A percentile compares a stretch with the other conserved stretches of the same genome.
phyloP scores from a whole-genome alignment of 1,284 basidiomycete genomes.

The Ceratobasidium sp. region DNA sequence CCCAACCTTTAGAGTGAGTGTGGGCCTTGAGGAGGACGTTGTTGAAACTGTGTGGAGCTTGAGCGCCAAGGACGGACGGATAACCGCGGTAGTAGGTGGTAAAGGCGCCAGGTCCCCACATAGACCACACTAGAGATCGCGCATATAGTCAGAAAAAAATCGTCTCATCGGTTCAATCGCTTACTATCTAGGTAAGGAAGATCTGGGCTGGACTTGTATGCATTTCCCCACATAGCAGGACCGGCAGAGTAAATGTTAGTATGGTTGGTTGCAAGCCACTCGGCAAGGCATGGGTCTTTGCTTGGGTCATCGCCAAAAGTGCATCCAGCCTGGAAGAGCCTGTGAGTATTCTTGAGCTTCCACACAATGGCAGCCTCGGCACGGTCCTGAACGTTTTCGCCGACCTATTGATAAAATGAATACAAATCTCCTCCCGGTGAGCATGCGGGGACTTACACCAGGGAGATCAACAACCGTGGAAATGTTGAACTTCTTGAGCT shows the following conservation, averaged over 20 bases:
- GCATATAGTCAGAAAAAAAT: not conserved
- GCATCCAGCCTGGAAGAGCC: constrained; percentile 19
- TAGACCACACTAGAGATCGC: constrained; percentile 24
- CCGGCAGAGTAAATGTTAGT: no score
- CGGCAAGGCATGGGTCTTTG: constrained; percentile 29
- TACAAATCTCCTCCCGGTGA: not conserved
- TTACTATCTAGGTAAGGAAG: constrained; percentile 31
- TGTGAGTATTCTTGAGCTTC: constrained; percentile 39
- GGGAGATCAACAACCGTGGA: constrained; percentile 12
- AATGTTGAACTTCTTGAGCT: constrained; percentile 36
- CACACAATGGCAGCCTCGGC: constrained; percentile 30
- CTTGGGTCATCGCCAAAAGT: constrained; percentile 23
- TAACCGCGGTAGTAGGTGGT: constrained; percentile 30
- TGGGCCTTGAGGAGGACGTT: constrained; percentile 36
- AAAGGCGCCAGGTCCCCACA: constrained; percentile 37
- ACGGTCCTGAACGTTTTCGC: constrained; percentile 29
- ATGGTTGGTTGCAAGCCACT: no score
- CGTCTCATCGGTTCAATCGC: not conserved
- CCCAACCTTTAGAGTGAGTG: constrained; percentile 36
- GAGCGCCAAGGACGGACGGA: constrained; percentile 1
- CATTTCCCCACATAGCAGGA: constrained; percentile 18
- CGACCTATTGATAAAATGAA: not conserved
- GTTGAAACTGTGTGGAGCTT: constrained; percentile 19
- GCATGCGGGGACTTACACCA: not conserved
- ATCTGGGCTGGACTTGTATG: constrained; percentile 24